Base-by-base conservation (phyloP, 306 rosid genomes). In the Prunus armeniaca region DNA sequence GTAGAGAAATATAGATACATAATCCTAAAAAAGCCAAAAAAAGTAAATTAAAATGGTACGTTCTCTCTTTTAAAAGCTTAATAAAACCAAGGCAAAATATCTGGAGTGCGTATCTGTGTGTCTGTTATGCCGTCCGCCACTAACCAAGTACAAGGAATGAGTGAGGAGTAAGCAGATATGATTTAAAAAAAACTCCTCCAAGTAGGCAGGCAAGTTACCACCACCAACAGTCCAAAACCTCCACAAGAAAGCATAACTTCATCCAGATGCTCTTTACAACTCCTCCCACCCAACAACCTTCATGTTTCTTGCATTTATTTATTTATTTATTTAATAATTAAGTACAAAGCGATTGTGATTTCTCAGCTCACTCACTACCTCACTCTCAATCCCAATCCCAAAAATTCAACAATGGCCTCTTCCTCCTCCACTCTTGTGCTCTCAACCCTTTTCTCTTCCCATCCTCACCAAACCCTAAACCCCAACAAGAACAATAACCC, bases 381-480 rank as follows among this genome's bases (percentile, higher is more conserved):
- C 43, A 38, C 43, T 27, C 12, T 27, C 68, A 68, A 0, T 34
- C 25, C 2, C 28, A 11, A 2, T 9, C 57, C 2, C 10, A 46
- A 34, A 51, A 45, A 46, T 15, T 38, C 38, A 25, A 60, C 55
- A 76, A 86, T 86, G 90, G 85, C 85, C 18, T 58, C 75, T 52
- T 47, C 24, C 52, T 73, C 81, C 24, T 13, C 83, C 43, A 19
- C 83, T 34, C 69, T 74, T 32, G 69, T 65, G 45, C 74, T 87
- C 45, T 81, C 86, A 1, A 61, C 28, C 52, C 58, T 71, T 30
- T 77, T 74, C 78, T 68, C 81, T 65, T 80, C 46, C 15, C 11
- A 38, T 13, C 74, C 74, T 47, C 76, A 9, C 82, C 79, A 28
- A 72, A 34, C 65, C 75, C 54, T 45, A 28, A 30, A 62, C 71